Evolutionary conservation across 208 protist genomes (phyloP).

Genomic region (Acanthamoeba sp.): DNA sequence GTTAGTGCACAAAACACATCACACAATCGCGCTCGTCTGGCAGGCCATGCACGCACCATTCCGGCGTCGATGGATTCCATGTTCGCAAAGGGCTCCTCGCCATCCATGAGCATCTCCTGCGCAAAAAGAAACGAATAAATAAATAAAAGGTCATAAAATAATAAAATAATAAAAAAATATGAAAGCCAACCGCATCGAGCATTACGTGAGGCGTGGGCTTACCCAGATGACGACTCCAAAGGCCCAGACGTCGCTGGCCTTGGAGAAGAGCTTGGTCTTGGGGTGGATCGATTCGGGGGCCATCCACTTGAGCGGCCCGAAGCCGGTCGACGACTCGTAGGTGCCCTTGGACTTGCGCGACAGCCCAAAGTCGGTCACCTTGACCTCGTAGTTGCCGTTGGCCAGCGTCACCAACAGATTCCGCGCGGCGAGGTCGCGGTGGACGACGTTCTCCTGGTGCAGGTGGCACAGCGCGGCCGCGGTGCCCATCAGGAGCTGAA

Average conservation of each 20-base stretch:
- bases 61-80: slow-evolving; percentile 1
- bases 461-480: background rate
- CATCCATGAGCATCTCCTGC: background rate
- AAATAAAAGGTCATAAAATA: too few relatives aligned
- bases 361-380: slow-evolving; percentile 1
- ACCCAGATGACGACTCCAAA: slow-evolving; percentile 9
- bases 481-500: background rate
- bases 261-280: slow-evolving; percentile 12
- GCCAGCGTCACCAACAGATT: background rate
- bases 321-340: background rate
- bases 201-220: background rate
- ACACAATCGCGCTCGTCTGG: too few relatives aligned
- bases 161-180: too few relatives aligned
- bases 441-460: background rate
- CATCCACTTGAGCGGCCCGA: slow-evolving; percentile 1
- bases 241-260: background rate
- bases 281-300: background rate
- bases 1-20: background rate
- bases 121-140: background rate
- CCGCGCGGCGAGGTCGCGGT: background rate
- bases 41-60: background rate
- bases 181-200: too few relatives aligned
- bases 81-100: background rate
- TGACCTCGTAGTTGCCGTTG: slow-evolving; percentile 10
- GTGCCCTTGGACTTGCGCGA: slow-evolving; percentile 6